Evolutionary conservation across 306 rosid genomes (phyloP), one percentile per base, ranked within the genome.

Genomic region (Rubus parviflorus): DNA sequence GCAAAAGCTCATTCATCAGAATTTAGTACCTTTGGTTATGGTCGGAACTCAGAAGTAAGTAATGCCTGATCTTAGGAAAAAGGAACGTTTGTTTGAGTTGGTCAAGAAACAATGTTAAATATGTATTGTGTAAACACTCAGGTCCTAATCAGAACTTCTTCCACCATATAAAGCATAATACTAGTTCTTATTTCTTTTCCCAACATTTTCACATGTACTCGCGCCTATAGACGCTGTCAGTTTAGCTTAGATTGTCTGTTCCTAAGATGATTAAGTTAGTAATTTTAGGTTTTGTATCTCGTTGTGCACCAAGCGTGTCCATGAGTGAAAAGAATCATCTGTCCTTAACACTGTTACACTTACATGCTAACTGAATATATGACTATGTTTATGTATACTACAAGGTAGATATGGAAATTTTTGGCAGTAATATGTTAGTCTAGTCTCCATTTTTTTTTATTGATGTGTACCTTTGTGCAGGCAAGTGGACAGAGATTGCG

Each of bases 401-500:
- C 17, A 45, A 56, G 46, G 16, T 45, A 43, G 17, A 43, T 25
- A 25, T 25, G 68, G 69, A 58, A 30, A 6, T 22, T 58, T 70
- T 58, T 42, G 22, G 22, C 15, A 69, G 15, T 74, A 4, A 30
- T 60, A 13, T 60, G 2, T 15, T 7, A 64, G 30, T n/a, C 12
- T 79, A 19, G 37, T 64, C 68, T 35, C 7, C 15, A 8, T 12
- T 54, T 69, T 1, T 7, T 15, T 19, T 38, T 38, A 35, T 54
- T 17, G 54, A 52, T 62, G 46, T 42, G 61, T 78, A 56, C 22
- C 66, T 82, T 81, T 56, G 30, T 83, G 84, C 90, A 95, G 99
- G 89, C 99, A 95, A 92, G 94, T 95, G 80, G 90, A 86, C 79
- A 85, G 87, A 79, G 99, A 95, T 70, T 95, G 99, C 67, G 98